phyloP scores from a whole-genome alignment of 805 yeast species.

The Saccharomycopsis sp. region DNA sequence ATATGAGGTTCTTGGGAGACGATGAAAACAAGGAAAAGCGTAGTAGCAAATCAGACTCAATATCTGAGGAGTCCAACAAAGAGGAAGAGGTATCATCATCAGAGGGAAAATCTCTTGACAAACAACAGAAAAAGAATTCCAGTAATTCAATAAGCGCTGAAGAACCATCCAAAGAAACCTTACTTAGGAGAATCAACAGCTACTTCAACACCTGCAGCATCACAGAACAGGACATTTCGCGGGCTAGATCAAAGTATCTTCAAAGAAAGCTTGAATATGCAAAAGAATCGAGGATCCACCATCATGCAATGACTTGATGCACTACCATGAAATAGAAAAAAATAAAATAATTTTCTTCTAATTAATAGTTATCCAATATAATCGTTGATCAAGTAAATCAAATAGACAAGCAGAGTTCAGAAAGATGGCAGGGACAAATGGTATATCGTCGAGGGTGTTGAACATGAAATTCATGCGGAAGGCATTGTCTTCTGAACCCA shows the following conservation, averaged over 20 bases:
- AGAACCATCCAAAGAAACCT: background rate
- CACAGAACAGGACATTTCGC: background rate
- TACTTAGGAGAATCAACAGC: background rate
- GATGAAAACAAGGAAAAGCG: conserved; percentile 21
- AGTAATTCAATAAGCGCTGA: background rate
- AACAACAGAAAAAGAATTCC: background rate
- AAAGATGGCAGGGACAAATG: conserved; percentile 13
- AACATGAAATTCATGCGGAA: conserved; percentile 22
- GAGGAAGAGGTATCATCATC: background rate
- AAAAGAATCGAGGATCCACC: too few species aligned
- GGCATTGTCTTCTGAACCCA: conserved; percentile 7
- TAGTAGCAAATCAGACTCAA: background rate
- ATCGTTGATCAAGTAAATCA: background rate
- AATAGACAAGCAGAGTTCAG: background rate
- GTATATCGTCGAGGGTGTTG: conserved; percentile 18
- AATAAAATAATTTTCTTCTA: too few species aligned
- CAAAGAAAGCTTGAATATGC: too few species aligned
- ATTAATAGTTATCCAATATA: too few species aligned
- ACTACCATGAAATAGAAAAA: too few species aligned
- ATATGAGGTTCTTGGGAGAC: conserved; percentile 21
- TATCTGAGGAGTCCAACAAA: background rate
- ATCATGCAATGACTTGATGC: too few species aligned
- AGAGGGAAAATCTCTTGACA: background rate
- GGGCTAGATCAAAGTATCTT: conserved; percentile 3
- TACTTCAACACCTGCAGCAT: too few species aligned